Base-by-base conservation (phyloP, 2,329 filamentous ascomycete genomes). In the Calonectria pauciramosa region DNA sequence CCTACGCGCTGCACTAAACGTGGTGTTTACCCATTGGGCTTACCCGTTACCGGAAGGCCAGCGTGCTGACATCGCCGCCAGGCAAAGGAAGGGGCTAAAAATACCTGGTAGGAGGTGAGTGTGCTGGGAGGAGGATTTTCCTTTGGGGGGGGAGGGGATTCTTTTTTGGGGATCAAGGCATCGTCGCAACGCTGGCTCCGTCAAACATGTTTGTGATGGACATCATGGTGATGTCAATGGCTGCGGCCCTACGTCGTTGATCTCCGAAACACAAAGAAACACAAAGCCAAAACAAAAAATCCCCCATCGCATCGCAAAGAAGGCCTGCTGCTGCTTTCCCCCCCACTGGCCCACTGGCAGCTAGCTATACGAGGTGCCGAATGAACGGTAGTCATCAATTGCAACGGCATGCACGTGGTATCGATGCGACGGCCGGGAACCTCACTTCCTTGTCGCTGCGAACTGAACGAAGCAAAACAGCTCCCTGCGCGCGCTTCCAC, bases 211-310 rank as follows among this genome's bases (percentile, higher is more conserved):
- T 47, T 16, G 51, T 54, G 26, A 30, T 20, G 2, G 18, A 3
- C 34, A 63, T 41, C 14, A 41, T 63, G 56, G 34, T 63, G 56
- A 63, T 63, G 56, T 63, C 56, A 63, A 63, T 41, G 34, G 56
- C 34, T 28, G n/a, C n/a, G 54, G 23, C 4, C n/a, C 56, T 16
- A 4, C 23, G 36, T 63, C n/a, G 36, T 38, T 36, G 34, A 47
- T 23, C 8, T 20, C 23, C n/a, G 34, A 20, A 28, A 63, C 56
- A 63, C 56, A 63, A 63, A 54, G 51, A 30, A 28, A 30, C 51
- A 11, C 51, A 54, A 54, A 54, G 5, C 6, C 13, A 44, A 44
- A 44, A 44, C 7, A 44, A 34, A 26, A 23, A 23, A 26, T 10
- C 28, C 4, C 8, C 51, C 51, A 54, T 28, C 14, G 18, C 51